These are phyloP conservation scores for Colletotrichum sp. DNA, from an alignment of 2,329 filamentous ascomycete genomes.

Conservation along the genomic window DNA sequence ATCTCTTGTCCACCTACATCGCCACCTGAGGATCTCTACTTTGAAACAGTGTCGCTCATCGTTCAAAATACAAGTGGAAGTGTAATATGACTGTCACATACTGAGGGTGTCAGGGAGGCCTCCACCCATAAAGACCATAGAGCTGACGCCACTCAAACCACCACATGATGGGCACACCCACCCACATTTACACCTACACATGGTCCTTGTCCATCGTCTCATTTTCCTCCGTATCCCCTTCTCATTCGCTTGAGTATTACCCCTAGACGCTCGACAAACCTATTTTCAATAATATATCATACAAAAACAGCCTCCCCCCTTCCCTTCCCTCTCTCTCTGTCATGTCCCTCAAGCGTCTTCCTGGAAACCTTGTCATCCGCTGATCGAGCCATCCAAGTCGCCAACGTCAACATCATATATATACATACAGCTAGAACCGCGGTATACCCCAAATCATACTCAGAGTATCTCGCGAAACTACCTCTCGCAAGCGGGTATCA, in stretches of 20 bases:
- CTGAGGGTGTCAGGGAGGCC: background rate
- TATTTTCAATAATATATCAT: fast-evolving
- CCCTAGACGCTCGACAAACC: fast-evolving
- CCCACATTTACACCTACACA: background rate
- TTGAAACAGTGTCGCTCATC: fast-evolving
- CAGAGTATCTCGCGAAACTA: background rate
- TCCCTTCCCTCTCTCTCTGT: background rate
- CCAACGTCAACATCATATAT: background rate
- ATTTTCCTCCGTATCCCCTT: background rate
- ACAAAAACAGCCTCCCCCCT: background rate
- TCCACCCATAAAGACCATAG: background rate
- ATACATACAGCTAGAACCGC: background rate
- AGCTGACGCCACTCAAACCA: background rate
- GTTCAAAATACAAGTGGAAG: background rate
- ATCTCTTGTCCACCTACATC: fast-evolving
- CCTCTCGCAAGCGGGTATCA: background rate
- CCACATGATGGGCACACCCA: background rate
- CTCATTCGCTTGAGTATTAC: background rate
- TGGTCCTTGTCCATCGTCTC: background rate
- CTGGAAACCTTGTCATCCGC: background rate
- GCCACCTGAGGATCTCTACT: background rate
- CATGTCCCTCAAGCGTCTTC: background rate
- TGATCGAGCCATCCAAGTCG: background rate
- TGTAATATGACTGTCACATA: background rate
- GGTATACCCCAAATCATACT: background rate